Evolutionary conservation across 139 green algal genomes (phyloP), one percentile per base, ranked within the genome.

Genomic region (Trebouxia sp.): DNA sequence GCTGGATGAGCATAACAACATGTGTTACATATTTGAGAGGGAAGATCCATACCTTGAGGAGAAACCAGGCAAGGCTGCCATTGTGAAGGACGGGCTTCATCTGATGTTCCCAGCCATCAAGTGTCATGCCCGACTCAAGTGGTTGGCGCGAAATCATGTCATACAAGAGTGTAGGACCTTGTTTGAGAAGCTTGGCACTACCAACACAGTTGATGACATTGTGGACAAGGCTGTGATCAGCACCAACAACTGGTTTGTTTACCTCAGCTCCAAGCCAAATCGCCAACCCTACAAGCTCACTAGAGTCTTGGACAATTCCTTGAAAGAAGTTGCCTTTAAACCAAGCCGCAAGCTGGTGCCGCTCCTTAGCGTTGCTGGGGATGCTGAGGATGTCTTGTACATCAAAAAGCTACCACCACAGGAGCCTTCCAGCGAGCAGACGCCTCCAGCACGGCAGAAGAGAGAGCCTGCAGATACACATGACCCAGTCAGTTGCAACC

Each of bases 11-110:
- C 15, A 22, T 53, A 78, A 78, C 70, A 77, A 77, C 69, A 35
- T 38, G 28, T 78, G 70, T 38, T 78, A 78, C 26, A n/a, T 78
- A 45, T 78, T 78, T 53, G 70, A 78, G 70, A 78, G 70, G 39
- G 42, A 42, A 39, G 70, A 41, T 53, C 70, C 70, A 24, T 78
- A 78, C 43, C 47, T 65, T 51, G 48, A 51, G 26, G 70, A 78
- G 8, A 78, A 78, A 22, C 47, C 47, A 37, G 48, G 42, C 42
- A 78, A 78, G 26, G 8, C 56, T 67, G 56, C 56, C 8, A 67
- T 67, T 42, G 15, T 67, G 8, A 67, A 67, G 28, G 70, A 78
- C 65, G 70, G 70, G 35, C 62, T 78, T 42, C 70, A 78, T 42
- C 47, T 78, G 39, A 41, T 78, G 28, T 78, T 78, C 70, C 43